Evolutionary conservation across 495 filamentous ascomycete genomes (phyloP), one percentile per base, ranked within the genome.

Genomic region (Penicillium canariense): DNA sequence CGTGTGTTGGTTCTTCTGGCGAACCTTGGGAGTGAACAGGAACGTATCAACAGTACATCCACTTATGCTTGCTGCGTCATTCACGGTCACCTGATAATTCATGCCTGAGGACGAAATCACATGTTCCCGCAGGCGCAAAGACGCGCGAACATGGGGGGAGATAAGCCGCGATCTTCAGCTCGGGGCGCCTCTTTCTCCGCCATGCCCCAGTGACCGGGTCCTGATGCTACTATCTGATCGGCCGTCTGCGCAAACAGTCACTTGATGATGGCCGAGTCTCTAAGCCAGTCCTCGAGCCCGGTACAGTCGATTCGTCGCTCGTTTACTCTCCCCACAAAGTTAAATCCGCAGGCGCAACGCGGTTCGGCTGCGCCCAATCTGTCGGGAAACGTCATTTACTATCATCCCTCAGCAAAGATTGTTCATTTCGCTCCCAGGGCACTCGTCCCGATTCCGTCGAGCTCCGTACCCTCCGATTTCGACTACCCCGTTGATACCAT

Each of bases 341-440:
- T 82, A 60, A 69, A 67, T n/a, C 58, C 67, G 12, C 61, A 59
- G 48, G 62, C 56, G 30, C 67, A 66, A 48, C 72, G 72, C 39
- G 66, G 54, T 46, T 60, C 71, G 11, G 69, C 68, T 23, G 65
- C 73, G 14, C 61, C 70, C 31, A 65, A 64, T 46, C 56, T 57
- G 23, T 75, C 81, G 5, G 82, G 89, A 49, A 87, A 91, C 60
- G 84, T 85, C 18, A 77, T 94, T 25, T 94, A 84, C 62, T 83
- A 75, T 55, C 83, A 87, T 55, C 82, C 85, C 5, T 83, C 77
- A 5, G 83, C 81, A 28, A 82, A 82, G 56, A 87, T 89, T 58
- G 78, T 87, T 23, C 72, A 84, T 44, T 89, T 89, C 61, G 79
- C 74, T 28, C 74, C 76, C 28, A 59, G 71, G 49, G 67, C 72